Percentiles rank a stretch among this genome's conserved stretches.
Conservation (phyloP, 2,329 filamentous ascomycete species). For the Penicillium sp. region DNA sequence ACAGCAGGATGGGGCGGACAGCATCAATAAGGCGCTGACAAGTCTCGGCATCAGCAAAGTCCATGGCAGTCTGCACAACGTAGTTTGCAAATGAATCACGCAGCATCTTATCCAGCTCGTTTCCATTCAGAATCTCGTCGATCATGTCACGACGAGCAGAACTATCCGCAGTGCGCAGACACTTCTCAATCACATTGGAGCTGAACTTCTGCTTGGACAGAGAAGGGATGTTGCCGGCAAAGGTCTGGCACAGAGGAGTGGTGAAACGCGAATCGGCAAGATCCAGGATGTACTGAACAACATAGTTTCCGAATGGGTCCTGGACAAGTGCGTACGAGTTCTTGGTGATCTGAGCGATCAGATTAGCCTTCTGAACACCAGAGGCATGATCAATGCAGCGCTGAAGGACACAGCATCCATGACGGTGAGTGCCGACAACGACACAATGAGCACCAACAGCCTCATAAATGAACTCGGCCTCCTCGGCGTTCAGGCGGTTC, state of each 20-base stretch:
- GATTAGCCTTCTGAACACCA: slow-evolving; percentile 82
- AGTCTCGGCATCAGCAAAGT: slow-evolving; percentile 76
- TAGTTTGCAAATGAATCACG: slow-evolving; percentile 97
- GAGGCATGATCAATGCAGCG: slow-evolving; percentile 97
- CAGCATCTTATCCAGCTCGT: slow-evolving; percentile 85
- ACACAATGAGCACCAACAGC: slow-evolving; percentile 87
- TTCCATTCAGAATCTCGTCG: slow-evolving; percentile 74
- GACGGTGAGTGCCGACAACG: slow-evolving; percentile 92
- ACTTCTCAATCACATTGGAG: slow-evolving; percentile 98
- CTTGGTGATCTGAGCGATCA: slow-evolving; percentile 85
- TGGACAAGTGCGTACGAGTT: slow-evolving; percentile 90
- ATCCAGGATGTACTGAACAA: slow-evolving; percentile 98
- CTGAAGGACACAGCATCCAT: slow-evolving; percentile 97
- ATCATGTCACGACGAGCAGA: slow-evolving; percentile 81
- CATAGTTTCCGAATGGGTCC: slow-evolving; percentile 98
- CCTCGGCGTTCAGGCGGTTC: slow-evolving; percentile 82
- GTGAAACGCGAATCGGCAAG: slow-evolving; percentile 87
- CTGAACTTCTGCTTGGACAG: slow-evolving; percentile 97
- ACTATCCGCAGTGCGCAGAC: slow-evolving; percentile 79
- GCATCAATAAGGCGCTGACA: slow-evolving; percentile 79
- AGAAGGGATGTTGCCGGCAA: slow-evolving; percentile 73
- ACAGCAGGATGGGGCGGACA: slow-evolving; percentile 82
- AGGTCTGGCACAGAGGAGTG: slow-evolving; percentile 82
- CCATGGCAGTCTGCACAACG: slow-evolving; percentile 93
- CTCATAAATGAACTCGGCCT: slow-evolving; percentile 96